Evolutionary conservation across 2,329 filamentous ascomycete genomes (phyloP).

Genomic region (Torrubiellomyces zombiae): DNA sequence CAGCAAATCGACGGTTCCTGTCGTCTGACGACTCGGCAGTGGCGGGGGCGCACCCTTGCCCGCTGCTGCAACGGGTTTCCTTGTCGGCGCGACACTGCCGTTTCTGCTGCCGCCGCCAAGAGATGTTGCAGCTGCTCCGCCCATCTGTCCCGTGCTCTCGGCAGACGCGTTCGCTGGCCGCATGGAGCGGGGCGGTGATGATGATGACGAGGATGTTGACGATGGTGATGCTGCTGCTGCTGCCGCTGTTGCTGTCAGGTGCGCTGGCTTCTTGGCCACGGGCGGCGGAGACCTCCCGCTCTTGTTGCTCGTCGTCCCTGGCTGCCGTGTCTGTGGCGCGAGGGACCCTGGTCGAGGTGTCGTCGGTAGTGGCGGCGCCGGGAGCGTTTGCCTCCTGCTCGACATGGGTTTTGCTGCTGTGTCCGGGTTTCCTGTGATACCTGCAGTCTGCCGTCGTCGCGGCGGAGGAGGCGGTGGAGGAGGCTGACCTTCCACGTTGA

Average conservation of each 20-base stretch:
- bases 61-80: constrained; percentile 9
- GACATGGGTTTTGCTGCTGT: too few species aligned
- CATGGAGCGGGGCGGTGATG: too few species aligned
- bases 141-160: too few species aligned
- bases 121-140: neutral
- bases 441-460: constrained; percentile 24
- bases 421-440: too few species aligned
- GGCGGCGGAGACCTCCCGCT: constrained; percentile 30
- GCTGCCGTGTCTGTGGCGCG: constrained; percentile 17
- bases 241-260: constrained; percentile 18
- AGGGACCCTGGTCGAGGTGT: constrained; percentile 17
- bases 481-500: constrained; percentile 6
- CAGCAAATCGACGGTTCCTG: constrained; percentile 19
- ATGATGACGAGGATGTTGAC: too few species aligned
- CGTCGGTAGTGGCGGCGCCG: constrained; percentile 11
- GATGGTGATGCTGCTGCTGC: neutral
- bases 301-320: too few species aligned
- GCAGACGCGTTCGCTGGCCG: too few species aligned
- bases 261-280: constrained; percentile 46
- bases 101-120: constrained; percentile 5
- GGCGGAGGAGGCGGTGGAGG: constrained; percentile 28
- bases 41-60: constrained; percentile 3
- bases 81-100: constrained; percentile 8
- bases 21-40: constrained; percentile 1
- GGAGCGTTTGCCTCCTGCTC: constrained; percentile 10